phyloP scores from a whole-genome alignment of 371 early-diverging fungal genomes.

The Thermomucor indicae-seudaticae region DNA sequence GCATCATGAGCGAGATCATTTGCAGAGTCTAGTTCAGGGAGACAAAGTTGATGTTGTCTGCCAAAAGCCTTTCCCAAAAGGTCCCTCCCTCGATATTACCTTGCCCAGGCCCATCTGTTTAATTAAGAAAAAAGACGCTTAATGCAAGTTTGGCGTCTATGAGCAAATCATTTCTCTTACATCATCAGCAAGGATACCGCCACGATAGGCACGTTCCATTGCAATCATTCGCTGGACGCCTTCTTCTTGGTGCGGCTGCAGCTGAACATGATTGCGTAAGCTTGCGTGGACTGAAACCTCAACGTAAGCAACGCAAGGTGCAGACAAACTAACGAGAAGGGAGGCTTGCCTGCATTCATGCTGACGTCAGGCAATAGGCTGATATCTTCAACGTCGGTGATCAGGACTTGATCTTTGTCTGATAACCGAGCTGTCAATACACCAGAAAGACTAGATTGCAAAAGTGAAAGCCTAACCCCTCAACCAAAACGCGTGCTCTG shows the following conservation, averaged over 20 bases:
- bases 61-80: no score
- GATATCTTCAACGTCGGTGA: constrained; percentile 19
- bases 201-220: constrained; percentile 31
- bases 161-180: no score
- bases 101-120: constrained; percentile 43
- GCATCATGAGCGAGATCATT: constrained; percentile 27
- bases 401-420: constrained; percentile 36
- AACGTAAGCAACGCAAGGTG: background rate
- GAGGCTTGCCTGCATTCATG: constrained; percentile 28
- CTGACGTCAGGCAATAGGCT: constrained; percentile 24
- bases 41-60: no score
- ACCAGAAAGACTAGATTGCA: background rate
- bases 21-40: constrained; percentile 33
- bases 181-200: constrained; percentile 43
- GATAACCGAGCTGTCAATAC: background rate
- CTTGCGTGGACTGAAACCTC: constrained; percentile 26
- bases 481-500: constrained; percentile 32
- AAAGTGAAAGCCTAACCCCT: constrained; percentile 24
- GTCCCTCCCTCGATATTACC: constrained; percentile 11
- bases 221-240: constrained; percentile 30
- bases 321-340: background rate
- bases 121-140: background rate
- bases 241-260: constrained; percentile 36
- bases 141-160: no score
- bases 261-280: constrained; percentile 18